Evolutionary conservation across 768 basidiomycete genomes (phyloP).

Genomic region (Leccinum fibrillosum): DNA sequence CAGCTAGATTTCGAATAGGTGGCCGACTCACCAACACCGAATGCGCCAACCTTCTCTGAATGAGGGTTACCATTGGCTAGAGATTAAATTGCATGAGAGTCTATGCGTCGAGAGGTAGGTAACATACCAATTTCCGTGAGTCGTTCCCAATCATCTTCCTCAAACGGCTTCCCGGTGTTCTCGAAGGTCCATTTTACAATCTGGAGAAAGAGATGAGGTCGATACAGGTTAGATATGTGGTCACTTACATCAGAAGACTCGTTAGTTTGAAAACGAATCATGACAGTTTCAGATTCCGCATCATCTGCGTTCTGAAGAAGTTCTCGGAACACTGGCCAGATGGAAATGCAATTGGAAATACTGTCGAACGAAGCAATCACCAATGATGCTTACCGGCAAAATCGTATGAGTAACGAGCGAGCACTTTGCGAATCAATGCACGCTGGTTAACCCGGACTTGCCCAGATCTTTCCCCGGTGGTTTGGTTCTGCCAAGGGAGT

Average conservation of each 20-base stretch:
- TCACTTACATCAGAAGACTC: constrained; percentile 25
- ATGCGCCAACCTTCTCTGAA: constrained; percentile 92
- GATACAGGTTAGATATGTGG: no score
- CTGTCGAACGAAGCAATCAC: background rate
- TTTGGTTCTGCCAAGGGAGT: constrained; percentile 52
- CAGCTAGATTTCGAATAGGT: background rate
- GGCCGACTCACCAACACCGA: constrained; percentile 61
- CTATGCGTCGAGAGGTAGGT: background rate
- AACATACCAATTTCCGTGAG: constrained; percentile 81
- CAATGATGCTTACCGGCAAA: constrained; percentile 55
- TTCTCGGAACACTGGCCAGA: constrained; percentile 55
- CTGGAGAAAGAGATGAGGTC: constrained; percentile 19
- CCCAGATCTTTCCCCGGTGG: constrained; percentile 59
- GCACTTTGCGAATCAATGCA: constrained; percentile 89
- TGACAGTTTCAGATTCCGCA: constrained; percentile 58
- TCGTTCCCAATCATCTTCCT: constrained; percentile 83
- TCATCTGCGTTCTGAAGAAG: background rate
- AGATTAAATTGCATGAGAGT: background rate
- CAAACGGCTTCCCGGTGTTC: constrained; percentile 66
- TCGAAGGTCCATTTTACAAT: background rate
- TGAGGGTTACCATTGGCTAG: constrained; percentile 90
- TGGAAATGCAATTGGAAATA: constrained; percentile 34
- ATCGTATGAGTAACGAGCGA: constrained; percentile 92
- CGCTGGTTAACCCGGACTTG: constrained; percentile 88
- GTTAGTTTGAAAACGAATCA: constrained; percentile 71